Percentiles rank a stretch among this genome's conserved stretches.
Evolutionary conservation across 2,329 filamentous ascomycete genomes (phyloP).

Genomic region (Penicillium frequentans): DNA sequence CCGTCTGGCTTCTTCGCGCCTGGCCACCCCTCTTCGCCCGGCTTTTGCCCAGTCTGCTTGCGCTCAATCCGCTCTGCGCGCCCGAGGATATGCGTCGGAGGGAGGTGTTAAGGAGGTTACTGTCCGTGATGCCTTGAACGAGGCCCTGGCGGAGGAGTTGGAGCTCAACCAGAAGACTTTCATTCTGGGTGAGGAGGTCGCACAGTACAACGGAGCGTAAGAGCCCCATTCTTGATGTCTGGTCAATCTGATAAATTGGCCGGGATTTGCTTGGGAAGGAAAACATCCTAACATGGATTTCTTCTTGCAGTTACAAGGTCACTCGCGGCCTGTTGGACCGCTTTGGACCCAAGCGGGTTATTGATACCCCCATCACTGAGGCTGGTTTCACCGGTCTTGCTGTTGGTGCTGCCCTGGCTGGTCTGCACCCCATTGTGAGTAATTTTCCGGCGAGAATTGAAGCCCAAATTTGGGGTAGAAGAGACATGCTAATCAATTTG

Average conservation of each 20-base stretch:
- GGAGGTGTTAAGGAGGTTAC: conserved; percentile 84
- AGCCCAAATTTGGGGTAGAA: background rate
- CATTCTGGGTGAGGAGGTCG: conserved; percentile 94
- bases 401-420: conserved; percentile 90
- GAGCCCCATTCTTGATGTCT: conserved; percentile 19
- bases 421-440: conserved; percentile 88
- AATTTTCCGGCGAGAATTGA: conserved; percentile 1
- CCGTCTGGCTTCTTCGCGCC: conserved; percentile 60
- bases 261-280: background rate
- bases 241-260: background rate
- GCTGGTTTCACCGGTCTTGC: conserved; percentile 92
- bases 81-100: conserved; percentile 58
- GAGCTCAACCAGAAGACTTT: conserved; percentile 94
- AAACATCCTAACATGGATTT: conserved; percentile 32
- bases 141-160: conserved; percentile 96
- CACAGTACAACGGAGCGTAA: conserved; percentile 96
- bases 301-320: conserved; percentile 76
- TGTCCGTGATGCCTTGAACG: conserved; percentile 94
- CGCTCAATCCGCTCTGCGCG: conserved; percentile 49
- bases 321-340: conserved; percentile 96
- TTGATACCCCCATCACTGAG: conserved; percentile 98
- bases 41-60: conserved; percentile 53
- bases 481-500: conserved; percentile 5
- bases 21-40: conserved; percentile 52
- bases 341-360: conserved; percentile 95